Evolutionary conservation across 225 moss, liverwort and hornwort genomes (phyloP), one percentile per base, ranked within the genome.

Genomic region (Thuidium tamariscinum): DNA sequence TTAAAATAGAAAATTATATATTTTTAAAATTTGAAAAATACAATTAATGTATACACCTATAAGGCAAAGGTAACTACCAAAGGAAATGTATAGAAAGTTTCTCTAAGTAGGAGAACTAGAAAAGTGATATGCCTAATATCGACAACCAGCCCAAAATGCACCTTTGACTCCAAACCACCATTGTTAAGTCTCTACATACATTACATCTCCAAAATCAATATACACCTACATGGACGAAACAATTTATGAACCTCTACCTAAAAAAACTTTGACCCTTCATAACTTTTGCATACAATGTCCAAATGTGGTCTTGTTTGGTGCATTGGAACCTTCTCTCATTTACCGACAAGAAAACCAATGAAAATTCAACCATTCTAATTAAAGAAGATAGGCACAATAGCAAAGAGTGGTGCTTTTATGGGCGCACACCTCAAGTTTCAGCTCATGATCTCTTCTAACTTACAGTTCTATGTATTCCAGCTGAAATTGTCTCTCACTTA

Each of bases 231-330:
- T 14, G 0, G 4, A 68, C 41, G 16, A 42, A 44, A 44, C 27
- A 9, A 44, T 71, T 44, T 16, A 10, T 10, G 9, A 16, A 42
- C 9, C 1, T 69, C 7, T 8, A 7, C 5, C 7, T 10, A 23
- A 23, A 4, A 11, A 14, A 23, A 23, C 22, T 7, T 41, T 39
- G 8, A 14, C 1, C 69, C 8, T 14, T 25, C 25, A 8, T 69
- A 14, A 69, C 3, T 41, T 69, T 69, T 8, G 41, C 0, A 0
- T 25, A 25, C 0, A 0, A 0, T 41, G 41, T 8, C 15, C 69
- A 69, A 69, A 41, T 69, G 69, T 41, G 25, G 8, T 11, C 11
- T 41, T 69, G 4, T 25, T 41, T 69, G 25, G 2, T 69, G 41
- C 1, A 0, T 14, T 25, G 5, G 5, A 41, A 69, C 25, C 15